A percentile compares a stretch with the other conserved stretches of the same genome.
These are phyloP conservation scores for Kandelia obovata DNA, from an alignment of 345 rosid genomes.

Conservation along the genomic window DNA sequence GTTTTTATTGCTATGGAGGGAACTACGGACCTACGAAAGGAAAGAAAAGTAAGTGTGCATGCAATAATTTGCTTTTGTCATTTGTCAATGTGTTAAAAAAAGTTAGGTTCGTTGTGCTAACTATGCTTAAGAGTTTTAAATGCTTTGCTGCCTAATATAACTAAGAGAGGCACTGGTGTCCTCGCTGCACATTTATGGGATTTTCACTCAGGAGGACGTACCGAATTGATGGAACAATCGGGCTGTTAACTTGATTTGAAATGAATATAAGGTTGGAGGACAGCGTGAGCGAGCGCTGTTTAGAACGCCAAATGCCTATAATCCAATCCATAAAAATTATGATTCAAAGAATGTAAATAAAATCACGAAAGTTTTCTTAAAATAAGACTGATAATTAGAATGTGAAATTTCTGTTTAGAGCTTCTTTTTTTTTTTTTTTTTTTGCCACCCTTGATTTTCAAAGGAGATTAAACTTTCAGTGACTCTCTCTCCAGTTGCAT, in stretches of 20 bases:
- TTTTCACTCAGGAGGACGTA: not conserved
- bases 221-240: not conserved
- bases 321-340: no score
- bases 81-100: no score
- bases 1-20: constrained; percentile 8
- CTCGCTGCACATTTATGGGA: not conserved
- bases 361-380: no score
- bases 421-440: no score
- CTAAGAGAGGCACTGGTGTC: not conserved
- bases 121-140: not conserved
- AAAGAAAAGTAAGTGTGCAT: not conserved
- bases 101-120: no score
- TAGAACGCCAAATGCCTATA: no score
- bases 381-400: no score
- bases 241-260: not conserved
- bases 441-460: no score
- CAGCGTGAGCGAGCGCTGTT: not conserved
- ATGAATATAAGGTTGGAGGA: constrained; percentile 1
- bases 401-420: no score
- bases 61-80: not conserved
- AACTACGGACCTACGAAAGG: not conserved
- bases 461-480: no score
- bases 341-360: no score
- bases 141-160: not conserved
- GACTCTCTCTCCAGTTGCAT: no score